Conservation (phyloP, 2,329 filamentous ascomycete species). For the Hirsutella rhossiliensis region DNA sequence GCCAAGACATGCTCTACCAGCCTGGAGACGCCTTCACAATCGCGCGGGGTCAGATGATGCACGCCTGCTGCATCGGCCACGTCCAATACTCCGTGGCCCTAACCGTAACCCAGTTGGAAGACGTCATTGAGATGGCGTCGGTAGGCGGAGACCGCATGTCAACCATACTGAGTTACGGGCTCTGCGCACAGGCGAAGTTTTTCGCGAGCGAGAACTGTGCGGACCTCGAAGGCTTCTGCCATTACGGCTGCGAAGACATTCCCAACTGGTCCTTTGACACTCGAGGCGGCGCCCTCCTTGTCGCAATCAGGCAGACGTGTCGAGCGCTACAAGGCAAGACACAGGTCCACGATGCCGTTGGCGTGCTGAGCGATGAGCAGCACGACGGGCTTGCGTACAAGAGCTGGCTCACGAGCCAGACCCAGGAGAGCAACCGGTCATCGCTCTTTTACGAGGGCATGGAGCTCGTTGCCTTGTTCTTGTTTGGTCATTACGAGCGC, state of each 20-base stretch:
- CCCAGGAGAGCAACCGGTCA: conserved; percentile 49
- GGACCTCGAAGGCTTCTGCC: conserved; percentile 59
- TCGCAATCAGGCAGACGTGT: conserved; percentile 52
- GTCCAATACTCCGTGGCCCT: conserved; percentile 49
- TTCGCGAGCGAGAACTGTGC: conserved; percentile 57
- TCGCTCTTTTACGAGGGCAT: conserved; percentile 57
- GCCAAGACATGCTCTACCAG: conserved; percentile 51
- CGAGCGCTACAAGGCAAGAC: conserved; percentile 70
- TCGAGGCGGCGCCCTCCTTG: conserved; percentile 57
- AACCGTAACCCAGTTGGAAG: conserved; percentile 48
- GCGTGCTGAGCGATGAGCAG: conserved; percentile 55
- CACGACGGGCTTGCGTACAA: conserved; percentile 49
- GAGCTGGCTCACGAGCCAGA: conserved; percentile 41
- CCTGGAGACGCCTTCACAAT: conserved; percentile 53
- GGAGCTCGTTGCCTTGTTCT: conserved; percentile 48
- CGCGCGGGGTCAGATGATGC: conserved; percentile 57
- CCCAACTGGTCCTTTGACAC: conserved; percentile 60
- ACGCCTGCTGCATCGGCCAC: conserved; percentile 59
- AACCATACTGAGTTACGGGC: conserved; percentile 58
- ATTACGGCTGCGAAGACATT: conserved; percentile 62
- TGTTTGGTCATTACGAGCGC: conserved; percentile 50
- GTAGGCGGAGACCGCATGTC: conserved; percentile 59
- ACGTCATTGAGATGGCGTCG: conserved; percentile 53
- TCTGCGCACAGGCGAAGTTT: conserved; percentile 54
- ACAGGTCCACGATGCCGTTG: conserved; percentile 29